Conservation (phyloP, 305 asterid genomes). For the Fraxinus sp. region DNA sequence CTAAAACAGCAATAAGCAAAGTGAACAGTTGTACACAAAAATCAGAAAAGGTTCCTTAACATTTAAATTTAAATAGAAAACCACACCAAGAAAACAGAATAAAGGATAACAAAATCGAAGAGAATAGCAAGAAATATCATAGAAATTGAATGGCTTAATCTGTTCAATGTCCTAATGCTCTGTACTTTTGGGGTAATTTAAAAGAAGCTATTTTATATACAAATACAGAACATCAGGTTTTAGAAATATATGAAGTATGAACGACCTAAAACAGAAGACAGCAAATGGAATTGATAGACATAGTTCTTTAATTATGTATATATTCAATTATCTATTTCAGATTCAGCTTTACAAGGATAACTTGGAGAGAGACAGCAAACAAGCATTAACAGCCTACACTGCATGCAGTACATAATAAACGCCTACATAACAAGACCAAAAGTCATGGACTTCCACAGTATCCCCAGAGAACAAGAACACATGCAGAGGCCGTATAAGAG, state of each 20-base stretch:
- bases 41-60: neutral
- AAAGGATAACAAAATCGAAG: neutral
- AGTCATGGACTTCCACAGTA: conserved; percentile 32
- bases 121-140: neutral
- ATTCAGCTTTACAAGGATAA: neutral
- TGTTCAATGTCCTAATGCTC: conserved; percentile 6
- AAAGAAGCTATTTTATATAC: neutral
- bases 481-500: conserved; percentile 54
- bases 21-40: neutral
- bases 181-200: conserved; percentile 10
- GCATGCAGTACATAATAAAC: conserved; percentile 15
- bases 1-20: conserved; percentile 4
- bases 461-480: conserved; percentile 45
- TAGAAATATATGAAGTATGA: conserved; percentile 7
- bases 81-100: neutral
- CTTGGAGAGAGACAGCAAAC: neutral
- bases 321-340: neutral
- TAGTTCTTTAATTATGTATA: neutral
- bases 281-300: conserved; percentile 12
- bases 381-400: conserved; percentile 26
- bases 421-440: conserved; percentile 23
- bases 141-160: conserved; percentile 1
- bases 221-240: neutral
- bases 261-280: conserved; percentile 13
- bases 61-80: neutral